Percentiles rank a stretch among this genome's conserved stretches.
Evolutionary conservation across 805 yeast species (phyloP).

Genomic region (Cyberlindnera petersonii): DNA sequence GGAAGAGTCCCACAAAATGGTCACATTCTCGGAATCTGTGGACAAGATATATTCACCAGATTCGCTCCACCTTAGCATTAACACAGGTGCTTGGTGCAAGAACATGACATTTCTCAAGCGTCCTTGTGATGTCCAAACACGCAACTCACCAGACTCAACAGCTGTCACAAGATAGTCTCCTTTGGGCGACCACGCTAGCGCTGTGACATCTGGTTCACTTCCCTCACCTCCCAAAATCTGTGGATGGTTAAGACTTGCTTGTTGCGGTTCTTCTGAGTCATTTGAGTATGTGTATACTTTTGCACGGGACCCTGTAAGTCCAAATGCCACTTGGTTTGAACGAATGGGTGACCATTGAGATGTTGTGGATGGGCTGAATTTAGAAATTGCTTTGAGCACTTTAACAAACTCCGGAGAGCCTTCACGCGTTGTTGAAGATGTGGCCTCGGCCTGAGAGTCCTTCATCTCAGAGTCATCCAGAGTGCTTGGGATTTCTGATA

Average conservation of each 20-base stretch:
- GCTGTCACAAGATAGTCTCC: slow-evolving; percentile 64
- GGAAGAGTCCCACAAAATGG: slow-evolving; percentile 63
- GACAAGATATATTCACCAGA: slow-evolving; percentile 53
- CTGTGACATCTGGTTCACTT: slow-evolving; percentile 28
- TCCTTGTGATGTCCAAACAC: slow-evolving; percentile 78
- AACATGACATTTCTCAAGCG: slow-evolving; percentile 52
- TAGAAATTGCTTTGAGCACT: slow-evolving; percentile 35
- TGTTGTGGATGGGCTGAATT: slow-evolving; percentile 42
- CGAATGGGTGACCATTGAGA: slow-evolving; percentile 56
- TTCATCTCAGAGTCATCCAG: background rate
- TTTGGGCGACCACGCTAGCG: slow-evolving; percentile 58
- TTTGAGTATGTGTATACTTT: slow-evolving; percentile 35
- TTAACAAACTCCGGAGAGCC: slow-evolving; percentile 29
- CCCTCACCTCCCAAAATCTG: slow-evolving; percentile 22
- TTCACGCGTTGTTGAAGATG: slow-evolving; percentile 9
- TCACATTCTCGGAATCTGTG: slow-evolving; percentile 50
- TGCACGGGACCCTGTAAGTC: slow-evolving; percentile 46
- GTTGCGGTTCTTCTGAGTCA: slow-evolving; percentile 16
- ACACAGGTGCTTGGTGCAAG: slow-evolving; percentile 51
- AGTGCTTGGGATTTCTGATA: background rate
- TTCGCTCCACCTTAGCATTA: slow-evolving; percentile 57
- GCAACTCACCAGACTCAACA: slow-evolving; percentile 64
- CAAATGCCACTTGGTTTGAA: slow-evolving; percentile 49
- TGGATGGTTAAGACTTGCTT: slow-evolving; percentile 31
- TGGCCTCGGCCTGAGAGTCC: background rate